Evolutionary conservation across 208 protist genomes (phyloP).

Genomic region (Strigomonas culicis): DNA sequence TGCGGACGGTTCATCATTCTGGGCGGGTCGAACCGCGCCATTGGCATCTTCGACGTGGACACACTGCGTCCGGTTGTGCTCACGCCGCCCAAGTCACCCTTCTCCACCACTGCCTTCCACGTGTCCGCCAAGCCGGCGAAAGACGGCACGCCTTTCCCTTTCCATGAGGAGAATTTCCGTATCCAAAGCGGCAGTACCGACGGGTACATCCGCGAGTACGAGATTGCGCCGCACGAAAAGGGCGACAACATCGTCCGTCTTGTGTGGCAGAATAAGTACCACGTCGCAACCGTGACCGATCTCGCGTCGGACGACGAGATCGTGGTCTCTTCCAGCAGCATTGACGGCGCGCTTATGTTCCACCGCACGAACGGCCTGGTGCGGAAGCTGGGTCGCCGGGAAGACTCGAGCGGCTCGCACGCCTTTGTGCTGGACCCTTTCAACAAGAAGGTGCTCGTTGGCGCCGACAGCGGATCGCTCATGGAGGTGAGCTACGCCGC

Average conservation of each 20-base stretch:
- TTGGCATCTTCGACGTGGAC: slow-evolving; percentile 14
- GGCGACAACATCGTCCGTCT: slow-evolving; percentile 11
- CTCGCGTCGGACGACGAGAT: slow-evolving; percentile 60
- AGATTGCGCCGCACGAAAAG: slow-evolving; percentile 7
- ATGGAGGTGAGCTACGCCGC: slow-evolving; percentile 51
- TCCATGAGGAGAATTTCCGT: not conserved
- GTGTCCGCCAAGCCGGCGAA: not conserved
- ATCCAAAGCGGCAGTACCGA: slow-evolving; percentile 51
- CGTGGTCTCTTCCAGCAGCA: slow-evolving; percentile 47
- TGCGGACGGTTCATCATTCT: slow-evolving; percentile 8
- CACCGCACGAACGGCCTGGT: slow-evolving; percentile 26
- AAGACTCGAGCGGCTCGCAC: slow-evolving; percentile 21
- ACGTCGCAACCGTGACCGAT: slow-evolving; percentile 40
- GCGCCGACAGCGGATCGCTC: slow-evolving; percentile 46
- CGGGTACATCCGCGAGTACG: slow-evolving; percentile 56
- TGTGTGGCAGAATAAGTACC: slow-evolving; percentile 60
- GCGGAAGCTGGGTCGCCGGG: slow-evolving; percentile 14
- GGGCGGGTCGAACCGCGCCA: not conserved
- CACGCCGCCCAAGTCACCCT: not conserved
- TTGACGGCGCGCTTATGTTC: slow-evolving; percentile 51
- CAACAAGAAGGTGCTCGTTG: slow-evolving; percentile 57
- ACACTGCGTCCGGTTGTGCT: slow-evolving; percentile 5
- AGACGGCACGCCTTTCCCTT: not conserved
- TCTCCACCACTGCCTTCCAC: slow-evolving; percentile 17
- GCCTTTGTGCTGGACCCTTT: slow-evolving; percentile 37